These are phyloP conservation scores for Mortierella sp. DNA, from an alignment of 371 early-diverging fungal species.

Conservation along the genomic window DNA sequence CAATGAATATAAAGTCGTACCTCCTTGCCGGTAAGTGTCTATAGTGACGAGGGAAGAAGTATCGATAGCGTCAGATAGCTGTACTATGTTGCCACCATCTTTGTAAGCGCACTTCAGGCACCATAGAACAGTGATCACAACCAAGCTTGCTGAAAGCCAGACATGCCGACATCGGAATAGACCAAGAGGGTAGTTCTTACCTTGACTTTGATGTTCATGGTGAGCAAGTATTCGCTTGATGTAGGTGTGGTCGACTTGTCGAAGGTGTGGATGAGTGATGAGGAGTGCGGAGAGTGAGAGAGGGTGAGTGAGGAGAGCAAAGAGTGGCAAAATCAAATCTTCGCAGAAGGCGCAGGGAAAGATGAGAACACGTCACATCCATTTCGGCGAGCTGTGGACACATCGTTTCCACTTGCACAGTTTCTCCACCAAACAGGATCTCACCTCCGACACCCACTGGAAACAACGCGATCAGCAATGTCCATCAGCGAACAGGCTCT, in stretches of 20 bases:
- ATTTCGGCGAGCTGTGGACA: no score
- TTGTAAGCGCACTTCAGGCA: background rate
- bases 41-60: constrained; percentile 2
- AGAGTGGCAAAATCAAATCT: background rate
- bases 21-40: constrained; percentile 96
- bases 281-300: no score
- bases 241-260: constrained; percentile 4
- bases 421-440: background rate
- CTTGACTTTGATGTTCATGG: constrained; percentile 92
- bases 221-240: constrained; percentile 11
- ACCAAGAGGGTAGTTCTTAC: constrained; percentile 55
- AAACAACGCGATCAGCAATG: constrained; percentile 17
- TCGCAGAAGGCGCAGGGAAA: no score
- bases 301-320: background rate
- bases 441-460: constrained; percentile 3
- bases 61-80: background rate
- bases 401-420: no score
- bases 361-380: no score
- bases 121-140: background rate
- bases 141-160: no score
- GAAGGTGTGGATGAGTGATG: background rate
- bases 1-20: constrained; percentile 55
- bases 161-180: no score
- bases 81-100: constrained; percentile 4
- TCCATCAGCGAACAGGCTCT: constrained; percentile 53